Evolutionary conservation across 176 grass and related monocot species (phyloP), one percentile per base, ranked within the genome.

Genomic region (Oryza coarctata): DNA sequence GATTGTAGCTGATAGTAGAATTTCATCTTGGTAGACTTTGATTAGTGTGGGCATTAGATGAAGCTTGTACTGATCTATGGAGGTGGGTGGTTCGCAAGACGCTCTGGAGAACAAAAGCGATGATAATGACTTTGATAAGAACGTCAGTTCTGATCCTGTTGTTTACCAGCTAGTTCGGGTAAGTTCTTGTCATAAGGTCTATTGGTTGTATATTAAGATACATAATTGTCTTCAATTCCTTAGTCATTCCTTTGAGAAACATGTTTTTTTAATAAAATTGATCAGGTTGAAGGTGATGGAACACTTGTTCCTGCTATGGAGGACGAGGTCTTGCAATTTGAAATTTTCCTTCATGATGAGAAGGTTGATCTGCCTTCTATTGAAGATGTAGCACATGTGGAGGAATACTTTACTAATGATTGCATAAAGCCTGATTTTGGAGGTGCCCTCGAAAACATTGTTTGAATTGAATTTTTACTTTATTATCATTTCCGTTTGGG

Each of bases 151-250:
- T 5, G 82, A 91, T 87, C 90, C 96, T 36, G 83, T 98, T 71
- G 85, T 98, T 79, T 98, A 98, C 87, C 96, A 95, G 80, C 87
- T 98, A 84, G 96, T 98, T 88, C 88, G 96, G 86, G 96, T 98
- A 93, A 87, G 57, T 77, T 74, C 36, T 75, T 68, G 50, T 23
- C 71, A 8, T 50, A 86, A 50, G 45, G 22, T 22, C 25, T 52
- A 41, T 35, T 76, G 76, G 63, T 2, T 34, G 13, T 70, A 57
- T 83, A 35, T 83, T n/a, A n/a, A 67, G 45, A 29, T 65, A 26
- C 18, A 47, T 52, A 71, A 36, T 68, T 68, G 63, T 68, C 68
- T 83, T 23, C 55, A 33, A 10, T 32, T 74, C 12, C 39, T 71
- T 72, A 65, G 20, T 84, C 61, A 67, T 29, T 71, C 12, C 12